phyloP scores from a whole-genome alignment of 2,329 filamentous ascomycete genomes.

The Cordyceps sp. region DNA sequence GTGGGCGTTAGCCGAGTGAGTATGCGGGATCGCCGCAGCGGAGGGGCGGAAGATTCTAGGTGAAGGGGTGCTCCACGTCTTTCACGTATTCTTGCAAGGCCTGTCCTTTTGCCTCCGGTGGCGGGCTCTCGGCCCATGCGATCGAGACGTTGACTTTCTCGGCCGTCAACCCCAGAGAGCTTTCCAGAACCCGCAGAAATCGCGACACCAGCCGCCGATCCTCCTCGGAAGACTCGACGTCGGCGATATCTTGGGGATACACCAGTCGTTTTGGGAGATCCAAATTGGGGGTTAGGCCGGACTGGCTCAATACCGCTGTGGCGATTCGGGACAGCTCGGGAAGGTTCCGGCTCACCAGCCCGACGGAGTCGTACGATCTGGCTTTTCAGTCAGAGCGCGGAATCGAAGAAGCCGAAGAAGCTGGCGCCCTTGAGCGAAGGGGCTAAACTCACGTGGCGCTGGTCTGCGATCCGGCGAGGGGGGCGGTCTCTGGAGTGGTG shows the following conservation, averaged over 20 bases:
- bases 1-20: neutral
- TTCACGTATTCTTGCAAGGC: constrained; percentile 12
- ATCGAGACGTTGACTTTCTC: constrained; percentile 6
- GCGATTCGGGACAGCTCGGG: constrained; percentile 8
- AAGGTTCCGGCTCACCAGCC: constrained; percentile 10
- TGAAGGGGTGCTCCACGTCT: no score
- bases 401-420: no score
- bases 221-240: neutral
- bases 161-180: constrained; percentile 5
- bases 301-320: constrained; percentile 4
- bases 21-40: neutral
- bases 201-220: constrained; percentile 4
- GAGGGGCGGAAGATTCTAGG: no score
- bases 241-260: constrained; percentile 10
- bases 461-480: constrained; percentile 4
- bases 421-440: no score
- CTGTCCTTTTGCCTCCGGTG: constrained; percentile 6
- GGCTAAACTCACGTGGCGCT: constrained; percentile 10
- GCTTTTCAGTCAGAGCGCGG: neutral
- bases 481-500: constrained; percentile 4
- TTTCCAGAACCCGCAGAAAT: constrained; percentile 12
- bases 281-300: neutral
- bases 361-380: constrained; percentile 7
- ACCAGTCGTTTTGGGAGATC: constrained; percentile 7
- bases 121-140: constrained; percentile 8